Conservation (phyloP, 129 eudicot genomes). For the Gnaphalium uliginosum region DNA sequence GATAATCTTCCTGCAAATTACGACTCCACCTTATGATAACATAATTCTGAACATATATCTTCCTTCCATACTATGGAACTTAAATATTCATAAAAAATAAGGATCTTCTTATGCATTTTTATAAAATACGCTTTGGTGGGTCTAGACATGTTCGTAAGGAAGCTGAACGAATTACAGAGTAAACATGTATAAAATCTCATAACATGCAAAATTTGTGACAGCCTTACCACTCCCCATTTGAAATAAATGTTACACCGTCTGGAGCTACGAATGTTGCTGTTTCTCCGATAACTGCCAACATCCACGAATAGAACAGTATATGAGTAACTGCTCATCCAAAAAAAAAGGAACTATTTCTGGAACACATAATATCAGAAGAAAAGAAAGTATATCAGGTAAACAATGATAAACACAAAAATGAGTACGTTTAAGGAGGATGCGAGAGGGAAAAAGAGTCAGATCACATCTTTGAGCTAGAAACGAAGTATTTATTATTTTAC, state of each 20-base stretch:
- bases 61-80: not conserved
- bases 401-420: not conserved
- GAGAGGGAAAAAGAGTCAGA: not conserved
- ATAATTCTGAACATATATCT: not conserved
- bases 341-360: not conserved
- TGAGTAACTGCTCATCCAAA: slow-evolving; percentile 13
- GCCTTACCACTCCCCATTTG: slow-evolving; percentile 93
- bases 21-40: not conserved
- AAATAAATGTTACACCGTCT: slow-evolving; percentile 55
- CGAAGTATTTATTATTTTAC: not conserved
- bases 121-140: not conserved
- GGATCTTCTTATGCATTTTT: too few species aligned
- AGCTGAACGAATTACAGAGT: not conserved
- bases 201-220: slow-evolving; percentile 10
- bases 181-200: slow-evolving; percentile 7
- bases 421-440: not conserved
- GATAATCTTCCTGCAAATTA: too few species aligned
- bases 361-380: not conserved
- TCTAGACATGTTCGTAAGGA: not conserved
- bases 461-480: not conserved
- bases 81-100: too few species aligned
- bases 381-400: not conserved
- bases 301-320: slow-evolving; percentile 17
- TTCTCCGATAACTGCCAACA: slow-evolving; percentile 85
- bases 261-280: slow-evolving; percentile 83